These are phyloP conservation scores for Candolleomyces efflorescens DNA, from an alignment of 768 basidiomycete species.

Conservation along the genomic window DNA sequence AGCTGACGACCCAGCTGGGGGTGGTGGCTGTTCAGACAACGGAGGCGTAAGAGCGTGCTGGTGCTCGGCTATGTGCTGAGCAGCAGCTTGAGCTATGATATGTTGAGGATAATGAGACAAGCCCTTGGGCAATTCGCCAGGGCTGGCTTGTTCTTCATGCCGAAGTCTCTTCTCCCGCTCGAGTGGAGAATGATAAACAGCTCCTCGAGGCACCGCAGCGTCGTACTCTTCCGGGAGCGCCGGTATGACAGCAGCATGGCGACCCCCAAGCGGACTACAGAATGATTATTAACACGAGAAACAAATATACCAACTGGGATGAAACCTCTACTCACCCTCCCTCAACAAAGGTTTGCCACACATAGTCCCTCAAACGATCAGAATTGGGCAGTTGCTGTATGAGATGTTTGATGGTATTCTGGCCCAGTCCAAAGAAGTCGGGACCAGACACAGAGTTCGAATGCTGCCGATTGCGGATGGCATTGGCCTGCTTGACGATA, in stretches of 20 bases:
- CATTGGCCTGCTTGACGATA: constrained; percentile 80
- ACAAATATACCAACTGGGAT: constrained; percentile 3
- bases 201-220: constrained; percentile 40
- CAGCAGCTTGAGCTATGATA: constrained; percentile 38
- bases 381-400: constrained; percentile 83
- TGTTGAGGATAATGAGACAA: constrained; percentile 47
- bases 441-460: constrained; percentile 87
- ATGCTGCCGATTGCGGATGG: constrained; percentile 75
- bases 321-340: constrained; percentile 62
- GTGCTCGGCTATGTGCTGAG: constrained; percentile 18
- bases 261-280: constrained; percentile 66
- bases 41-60: constrained; percentile 18
- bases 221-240: constrained; percentile 75
- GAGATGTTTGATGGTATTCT: constrained; percentile 86
- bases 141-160: constrained; percentile 10
- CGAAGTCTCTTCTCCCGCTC: constrained; percentile 24
- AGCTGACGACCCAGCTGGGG: neutral
- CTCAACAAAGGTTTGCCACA: constrained; percentile 83
- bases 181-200: constrained; percentile 35
- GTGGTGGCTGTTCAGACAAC: neutral
- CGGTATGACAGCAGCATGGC: constrained; percentile 79
- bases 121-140: constrained; percentile 30
- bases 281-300: neutral
- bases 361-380: constrained; percentile 70
- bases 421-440: constrained; percentile 83